phyloP scores from a whole-genome alignment of 208 protist genomes.

The Endotrypanum monterogeii region DNA sequence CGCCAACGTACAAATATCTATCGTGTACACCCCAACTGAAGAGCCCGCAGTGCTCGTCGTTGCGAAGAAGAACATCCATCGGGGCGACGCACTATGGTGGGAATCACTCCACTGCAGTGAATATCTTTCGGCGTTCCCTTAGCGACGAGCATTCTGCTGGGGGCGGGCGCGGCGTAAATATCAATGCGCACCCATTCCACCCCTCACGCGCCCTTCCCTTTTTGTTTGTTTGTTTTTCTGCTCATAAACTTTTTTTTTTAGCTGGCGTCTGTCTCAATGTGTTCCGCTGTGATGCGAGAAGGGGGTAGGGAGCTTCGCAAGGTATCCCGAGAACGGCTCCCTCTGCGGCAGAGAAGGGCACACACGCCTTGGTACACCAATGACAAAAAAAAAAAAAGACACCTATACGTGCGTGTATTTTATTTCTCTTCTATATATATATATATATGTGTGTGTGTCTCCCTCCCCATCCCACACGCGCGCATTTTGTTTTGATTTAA shows the following conservation, averaged over 20 bases:
- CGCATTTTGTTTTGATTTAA: background rate
- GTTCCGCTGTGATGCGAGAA: too few species aligned
- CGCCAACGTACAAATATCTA: slow-evolving; percentile 21
- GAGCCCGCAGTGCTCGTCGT: slow-evolving; percentile 18
- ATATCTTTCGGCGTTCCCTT: slow-evolving; percentile 20
- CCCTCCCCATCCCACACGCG: background rate
- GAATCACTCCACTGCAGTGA: slow-evolving; percentile 23
- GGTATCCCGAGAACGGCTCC: too few species aligned
- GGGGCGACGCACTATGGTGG: slow-evolving; percentile 29
- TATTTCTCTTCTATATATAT: background rate
- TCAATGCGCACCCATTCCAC: background rate
- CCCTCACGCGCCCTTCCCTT: background rate
- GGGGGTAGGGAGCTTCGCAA: too few species aligned
- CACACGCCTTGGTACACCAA: too few species aligned
- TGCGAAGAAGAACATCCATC: slow-evolving; percentile 27
- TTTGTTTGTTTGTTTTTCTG: background rate
- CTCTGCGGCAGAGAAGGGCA: too few species aligned
- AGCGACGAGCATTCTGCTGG: background rate
- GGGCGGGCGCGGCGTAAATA: background rate
- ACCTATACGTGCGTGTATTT: background rate
- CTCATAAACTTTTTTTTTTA: too few species aligned
- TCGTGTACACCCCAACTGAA: slow-evolving; percentile 15
- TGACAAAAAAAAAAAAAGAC: background rate
- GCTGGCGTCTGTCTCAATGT: too few species aligned
- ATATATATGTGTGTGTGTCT: background rate